Evolutionary conservation across 1,284 basidiomycete species (phyloP).

Genomic region (Testicularia cyperi): DNA sequence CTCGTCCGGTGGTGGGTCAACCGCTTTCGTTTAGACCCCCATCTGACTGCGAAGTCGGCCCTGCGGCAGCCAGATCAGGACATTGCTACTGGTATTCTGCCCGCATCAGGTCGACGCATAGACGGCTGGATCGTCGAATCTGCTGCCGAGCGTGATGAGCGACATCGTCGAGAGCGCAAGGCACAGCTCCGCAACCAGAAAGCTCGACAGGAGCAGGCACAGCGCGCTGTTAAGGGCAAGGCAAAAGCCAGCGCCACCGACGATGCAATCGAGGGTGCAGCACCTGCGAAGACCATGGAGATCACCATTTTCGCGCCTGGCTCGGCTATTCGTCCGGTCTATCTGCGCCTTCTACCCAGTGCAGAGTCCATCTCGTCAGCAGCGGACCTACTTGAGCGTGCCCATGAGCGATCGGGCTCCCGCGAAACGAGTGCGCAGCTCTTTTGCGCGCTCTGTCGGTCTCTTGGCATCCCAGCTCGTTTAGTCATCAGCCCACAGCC

Average conservation of each 20-base stretch:
- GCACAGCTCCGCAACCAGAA: constrained; percentile 21
- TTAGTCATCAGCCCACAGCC: constrained; percentile 88
- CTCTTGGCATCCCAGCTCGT: constrained; percentile 80
- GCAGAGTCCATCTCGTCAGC: constrained; percentile 72
- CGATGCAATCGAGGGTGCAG: background rate
- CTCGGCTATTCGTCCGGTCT: constrained; percentile 41
- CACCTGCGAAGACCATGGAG: constrained; percentile 54
- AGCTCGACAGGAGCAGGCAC: constrained; percentile 6
- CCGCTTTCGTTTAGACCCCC: constrained; percentile 47
- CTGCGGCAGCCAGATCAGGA: constrained; percentile 54
- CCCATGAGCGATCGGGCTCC: constrained; percentile 75
- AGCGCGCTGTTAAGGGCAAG: constrained; percentile 2
- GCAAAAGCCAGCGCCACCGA: constrained; percentile 11
- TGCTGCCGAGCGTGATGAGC: constrained; percentile 41
- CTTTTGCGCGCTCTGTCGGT: constrained; percentile 85
- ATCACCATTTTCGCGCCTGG: constrained; percentile 61
- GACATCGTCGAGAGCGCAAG: constrained; percentile 40
- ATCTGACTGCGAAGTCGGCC: constrained; percentile 44
- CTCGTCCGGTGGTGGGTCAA: constrained; percentile 54
- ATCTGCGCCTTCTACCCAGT: constrained; percentile 63
- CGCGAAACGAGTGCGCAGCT: constrained; percentile 86
- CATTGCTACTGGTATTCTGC: constrained; percentile 38
- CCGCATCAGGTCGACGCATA: constrained; percentile 36
- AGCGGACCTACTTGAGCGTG: constrained; percentile 87
- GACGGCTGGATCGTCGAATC: constrained; percentile 58